These are phyloP conservation scores for Arthrinium phaeospermum DNA, from an alignment of 2,329 filamentous ascomycete genomes.

Conservation along the genomic window DNA sequence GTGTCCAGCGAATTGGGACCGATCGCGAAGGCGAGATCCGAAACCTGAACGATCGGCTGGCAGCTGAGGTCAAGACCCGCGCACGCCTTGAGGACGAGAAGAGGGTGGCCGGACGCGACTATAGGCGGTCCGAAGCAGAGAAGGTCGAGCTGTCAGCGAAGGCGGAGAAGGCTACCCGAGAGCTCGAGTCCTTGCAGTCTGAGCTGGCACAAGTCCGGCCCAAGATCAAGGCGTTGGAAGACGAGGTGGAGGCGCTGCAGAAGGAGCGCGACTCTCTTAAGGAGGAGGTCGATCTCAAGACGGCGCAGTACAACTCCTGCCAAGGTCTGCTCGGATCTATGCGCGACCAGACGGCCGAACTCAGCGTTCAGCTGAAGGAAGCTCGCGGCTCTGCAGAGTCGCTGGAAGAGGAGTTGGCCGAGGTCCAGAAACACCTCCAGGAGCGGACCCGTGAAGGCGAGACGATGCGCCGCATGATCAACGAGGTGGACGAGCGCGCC, in stretches of 20 bases:
- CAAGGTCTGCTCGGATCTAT: conserved; percentile 89
- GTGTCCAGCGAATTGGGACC: conserved; percentile 70
- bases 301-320: conserved; percentile 82
- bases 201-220: conserved; percentile 72
- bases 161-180: conserved; percentile 72
- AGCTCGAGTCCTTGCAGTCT: conserved; percentile 74
- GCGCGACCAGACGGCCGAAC: conserved; percentile 89
- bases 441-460: conserved; percentile 92
- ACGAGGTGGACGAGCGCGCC: conserved; percentile 83
- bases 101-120: conserved; percentile 74
- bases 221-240: conserved; percentile 71
- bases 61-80: conserved; percentile 73
- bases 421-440: conserved; percentile 83
- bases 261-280: conserved; percentile 71
- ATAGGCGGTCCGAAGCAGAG: conserved; percentile 78
- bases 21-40: conserved; percentile 83
- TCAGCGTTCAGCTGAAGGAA: conserved; percentile 91
- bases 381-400: conserved; percentile 80
- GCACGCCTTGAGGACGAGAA: conserved; percentile 81
- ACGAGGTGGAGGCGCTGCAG: conserved; percentile 70
- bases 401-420: conserved; percentile 88
- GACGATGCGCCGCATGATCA: conserved; percentile 88
- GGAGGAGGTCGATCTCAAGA: conserved; percentile 84
- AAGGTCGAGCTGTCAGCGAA: conserved; percentile 78
- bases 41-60: conserved; percentile 77